Evolutionary conservation across 1,139 yeast species (phyloP), one percentile per base, ranked within the genome.

Genomic region (Geotrichum australiense): DNA sequence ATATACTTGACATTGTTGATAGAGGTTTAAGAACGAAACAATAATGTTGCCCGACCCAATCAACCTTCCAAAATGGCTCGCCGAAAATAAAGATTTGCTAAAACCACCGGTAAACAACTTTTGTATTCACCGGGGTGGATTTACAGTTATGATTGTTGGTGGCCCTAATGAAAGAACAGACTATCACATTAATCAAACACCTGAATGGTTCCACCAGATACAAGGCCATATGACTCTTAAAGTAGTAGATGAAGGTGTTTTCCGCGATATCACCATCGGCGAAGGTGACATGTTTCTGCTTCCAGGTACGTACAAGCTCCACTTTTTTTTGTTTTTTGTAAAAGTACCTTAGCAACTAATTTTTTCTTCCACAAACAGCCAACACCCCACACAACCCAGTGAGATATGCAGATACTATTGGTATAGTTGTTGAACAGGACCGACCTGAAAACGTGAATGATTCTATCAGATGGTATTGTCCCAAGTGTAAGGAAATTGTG

Each of bases 161-260:
- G 97, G 96, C 0, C 96, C 96, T 2, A 89, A 89, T 60, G 94
- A 80, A 55, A 71, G 96, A 47, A 86, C 95, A 0, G 96, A 89
- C 58, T 89, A 85, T 61, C 97, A 89, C 58, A 75, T 89, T 42
- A 89, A 89, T 57, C 94, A 85, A 54, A 89, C 96, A 0, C 96
- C 96, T 0, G 96, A 87, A 56, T 89, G 87, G 74, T 89, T 89
- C 61, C 80, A 82, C 61, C 93, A 82, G 69, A 73, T 81, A 58
- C 84, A 85, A 61, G 96, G 96, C 2, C 68, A 71, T 25, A 87
- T 89, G 94, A 74, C 84, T 23, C 69, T 89, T 49, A 78, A 76
- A 53, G 94, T 89, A 1, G 95, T 87, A 1, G 96, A 87, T 53
- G 80, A 76, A 8, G 93, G 87, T 0, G 71, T 71, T 46, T 87